A percentile compares a stretch with the other conserved stretches of the same genome.
phyloP scores from a whole-genome alignment of 2,329 filamentous ascomycete genomes.

The Trichoderma sp. region DNA sequence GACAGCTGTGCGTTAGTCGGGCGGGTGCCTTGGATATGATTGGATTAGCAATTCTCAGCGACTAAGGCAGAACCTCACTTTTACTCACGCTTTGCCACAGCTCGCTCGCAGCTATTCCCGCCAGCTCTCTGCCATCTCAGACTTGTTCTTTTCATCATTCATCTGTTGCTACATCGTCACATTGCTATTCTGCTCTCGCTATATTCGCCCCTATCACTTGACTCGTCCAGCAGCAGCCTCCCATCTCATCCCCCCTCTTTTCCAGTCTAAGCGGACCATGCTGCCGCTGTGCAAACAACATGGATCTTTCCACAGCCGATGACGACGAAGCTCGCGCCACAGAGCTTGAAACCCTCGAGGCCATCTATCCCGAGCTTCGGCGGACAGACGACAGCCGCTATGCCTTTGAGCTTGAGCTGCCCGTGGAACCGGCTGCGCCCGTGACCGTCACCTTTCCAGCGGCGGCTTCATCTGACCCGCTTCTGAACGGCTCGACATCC shows the following conservation, averaged over 20 bases:
- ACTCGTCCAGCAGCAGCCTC: not conserved
- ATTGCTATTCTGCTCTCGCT: not conserved
- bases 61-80: not conserved
- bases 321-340: conserved; percentile 60
- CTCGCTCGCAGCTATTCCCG: not conserved
- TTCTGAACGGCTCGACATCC: conserved; percentile 17
- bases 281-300: conserved; percentile 32
- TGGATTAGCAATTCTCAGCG: conserved; percentile 19
- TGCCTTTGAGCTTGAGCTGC: conserved; percentile 60
- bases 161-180: not conserved
- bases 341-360: conserved; percentile 64
- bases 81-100: conserved; percentile 21
- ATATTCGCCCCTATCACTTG: not conserved
- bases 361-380: conserved; percentile 69
- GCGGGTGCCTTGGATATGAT: conserved; percentile 14
- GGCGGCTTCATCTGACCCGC: conserved; percentile 39
- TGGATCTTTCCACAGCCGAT: conserved; percentile 49
- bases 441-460: conserved; percentile 63
- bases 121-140: not conserved
- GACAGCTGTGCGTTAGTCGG: not conserved
- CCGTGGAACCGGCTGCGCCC: conserved; percentile 57
- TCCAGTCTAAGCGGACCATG: conserved; percentile 25
- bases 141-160: not conserved
- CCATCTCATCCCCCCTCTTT: not conserved
- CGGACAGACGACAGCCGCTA: conserved; percentile 47